Percentiles rank a stretch among this genome's conserved stretches.
These are phyloP conservation scores for Climacium dendroides DNA, from an alignment of 225 moss, liverwort and hornwort genomes.

Conservation along the genomic window DNA sequence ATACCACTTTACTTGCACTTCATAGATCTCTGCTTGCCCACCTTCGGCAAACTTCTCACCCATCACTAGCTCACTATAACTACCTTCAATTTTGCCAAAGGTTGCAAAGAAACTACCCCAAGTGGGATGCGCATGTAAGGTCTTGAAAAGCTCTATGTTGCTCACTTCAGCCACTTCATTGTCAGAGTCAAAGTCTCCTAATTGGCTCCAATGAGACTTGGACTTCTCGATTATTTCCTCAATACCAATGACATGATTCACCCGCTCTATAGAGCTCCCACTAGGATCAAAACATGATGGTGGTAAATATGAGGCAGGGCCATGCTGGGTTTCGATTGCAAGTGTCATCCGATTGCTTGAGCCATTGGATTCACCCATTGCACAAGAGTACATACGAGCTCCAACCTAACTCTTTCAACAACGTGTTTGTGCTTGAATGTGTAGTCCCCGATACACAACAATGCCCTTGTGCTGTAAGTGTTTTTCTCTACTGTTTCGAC, in stretches of 20 bases:
- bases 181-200: no score
- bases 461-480: neutral
- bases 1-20: no score
- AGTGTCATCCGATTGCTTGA: neutral
- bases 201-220: no score
- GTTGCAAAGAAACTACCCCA: no score
- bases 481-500: neutral
- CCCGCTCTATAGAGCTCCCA: rapidly evolving
- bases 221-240: no score
- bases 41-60: no score
- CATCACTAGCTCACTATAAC: no score
- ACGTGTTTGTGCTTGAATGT: neutral
- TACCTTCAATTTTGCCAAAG: no score
- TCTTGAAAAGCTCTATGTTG: no score
- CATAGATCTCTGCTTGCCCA: no score
- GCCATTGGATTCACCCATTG: neutral
- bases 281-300: neutral
- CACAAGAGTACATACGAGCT: neutral
- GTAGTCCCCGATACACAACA: rapidly evolving
- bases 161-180: no score
- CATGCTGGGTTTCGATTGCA: neutral
- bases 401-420: neutral
- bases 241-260: neutral
- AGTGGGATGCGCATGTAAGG: no score
- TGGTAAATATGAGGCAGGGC: neutral